Evolutionary conservation across 495 filamentous ascomycete genomes (phyloP), one percentile per base, ranked within the genome.

Genomic region (Neurospora sp.): DNA sequence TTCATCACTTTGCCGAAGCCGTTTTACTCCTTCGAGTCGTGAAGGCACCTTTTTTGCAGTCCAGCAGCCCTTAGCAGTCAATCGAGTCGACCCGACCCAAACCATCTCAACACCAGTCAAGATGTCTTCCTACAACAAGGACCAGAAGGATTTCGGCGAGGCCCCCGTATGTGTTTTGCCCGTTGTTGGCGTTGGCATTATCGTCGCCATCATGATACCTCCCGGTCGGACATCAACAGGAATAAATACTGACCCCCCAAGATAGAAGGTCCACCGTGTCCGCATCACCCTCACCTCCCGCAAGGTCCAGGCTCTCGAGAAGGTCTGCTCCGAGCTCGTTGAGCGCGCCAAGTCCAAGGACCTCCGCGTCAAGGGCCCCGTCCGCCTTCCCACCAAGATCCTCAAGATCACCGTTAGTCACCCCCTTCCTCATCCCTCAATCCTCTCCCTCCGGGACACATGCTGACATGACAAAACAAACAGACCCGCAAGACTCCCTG

Each of bases 291-390:
- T 98, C 77, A 97, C 94, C 83, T 92, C 90, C 75, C 89, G 91
- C 84, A 97, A 97, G 86, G 96, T 99, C 81, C 83, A 89, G 80
- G 88, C 93, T 74, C 93, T 98, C 81, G 96, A 99, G 91, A 98
- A 98, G 88, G 96, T 99, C 80, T 97, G 93, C 89, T 86, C 89
- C 83, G 96, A 98, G 87, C 91, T 99, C 79, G 95, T 98, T 85
- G 96, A 98, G 86, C 96, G 96, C 81, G 95, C 96, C 81, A 97
- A 97, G 90, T 89, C 87, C 87, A 99, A 98, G 93, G 93, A 94
- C 79, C 93, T 99, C 80, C 93, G 94, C 82, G 93, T 97, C 87
- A 97, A 98, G 89, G 96, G 96, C 82, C 96, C 96, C 82, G 96
- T 99, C 84, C 96, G 96, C 84, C 93, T 99, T 74, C 96, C 96